A percentile compares a stretch with the other conserved stretches of the same genome.
phyloP scores from a whole-genome alignment of 257 asterid species.

The Pogostemon cablin region DNA sequence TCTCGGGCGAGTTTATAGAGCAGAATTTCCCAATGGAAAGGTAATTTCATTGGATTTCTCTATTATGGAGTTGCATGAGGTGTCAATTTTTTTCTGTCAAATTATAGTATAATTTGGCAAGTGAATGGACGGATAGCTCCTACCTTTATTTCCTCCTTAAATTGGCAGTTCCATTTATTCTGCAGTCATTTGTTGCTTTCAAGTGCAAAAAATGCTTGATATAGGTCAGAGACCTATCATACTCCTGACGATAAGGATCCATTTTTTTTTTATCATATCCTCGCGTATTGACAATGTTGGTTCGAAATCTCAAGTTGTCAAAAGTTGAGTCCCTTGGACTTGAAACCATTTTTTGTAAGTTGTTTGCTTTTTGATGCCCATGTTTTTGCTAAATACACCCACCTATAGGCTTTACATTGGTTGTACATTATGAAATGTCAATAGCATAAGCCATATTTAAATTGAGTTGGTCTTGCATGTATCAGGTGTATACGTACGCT shows the following conservation, averaged over 20 bases:
- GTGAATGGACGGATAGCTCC: neutral
- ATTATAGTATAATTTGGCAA: neutral
- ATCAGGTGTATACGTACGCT: no score
- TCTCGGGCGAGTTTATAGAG: constrained; percentile 93
- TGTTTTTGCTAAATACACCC: no score
- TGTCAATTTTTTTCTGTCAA: constrained; percentile 20
- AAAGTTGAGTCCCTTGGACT: neutral
- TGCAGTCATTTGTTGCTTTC: neutral
- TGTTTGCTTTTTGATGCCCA: neutral
- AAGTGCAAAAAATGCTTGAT: constrained; percentile 13
- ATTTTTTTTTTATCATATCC: constrained; percentile 4
- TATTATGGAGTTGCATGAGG: constrained; percentile 7
- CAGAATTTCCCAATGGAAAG: constrained; percentile 88
- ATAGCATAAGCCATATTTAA: no score
- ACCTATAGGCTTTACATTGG: no score
- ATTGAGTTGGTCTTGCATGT: no score
- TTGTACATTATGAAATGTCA: no score
- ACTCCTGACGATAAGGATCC: neutral
- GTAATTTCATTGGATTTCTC: constrained; percentile 44
- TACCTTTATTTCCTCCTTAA: neutral
- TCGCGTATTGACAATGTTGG: neutral
- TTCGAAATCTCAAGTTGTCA: neutral
- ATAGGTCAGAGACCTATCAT: neutral
- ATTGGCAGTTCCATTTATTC: constrained; percentile 15
- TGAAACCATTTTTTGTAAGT: constrained; percentile 13